Evolutionary conservation across 805 yeast genomes (phyloP), one percentile per base, ranked within the genome.

Genomic region (Starmerella bombicola): DNA sequence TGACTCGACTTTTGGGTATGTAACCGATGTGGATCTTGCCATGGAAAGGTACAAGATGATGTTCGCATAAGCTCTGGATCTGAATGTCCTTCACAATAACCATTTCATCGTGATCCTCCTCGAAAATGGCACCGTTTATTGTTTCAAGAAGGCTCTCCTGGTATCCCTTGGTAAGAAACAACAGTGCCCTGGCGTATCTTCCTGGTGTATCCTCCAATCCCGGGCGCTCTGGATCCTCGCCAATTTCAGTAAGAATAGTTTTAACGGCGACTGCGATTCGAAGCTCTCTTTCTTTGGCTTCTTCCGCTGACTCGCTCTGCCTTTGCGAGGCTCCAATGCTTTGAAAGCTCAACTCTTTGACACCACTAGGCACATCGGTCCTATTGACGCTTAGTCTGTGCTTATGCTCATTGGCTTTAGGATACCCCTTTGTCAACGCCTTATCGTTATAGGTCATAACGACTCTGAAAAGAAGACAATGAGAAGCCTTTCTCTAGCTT

Each of bases 101-200:
- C 97, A 91, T 91, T 58, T 91, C 99, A 60, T 91, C 97, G 58
- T 91, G 98, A 58, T 91, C 94, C 59, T 91, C 97, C 59, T 91
- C 96, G 54, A 91, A 91, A 5, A 91, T 93, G 0, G 98, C 98
- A 46, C 86, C 71, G 54, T 91, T 88, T 55, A 91, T 80, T 21
- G 85, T 95, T 56, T 83, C 94, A 47, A 82, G 71, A 45, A 91
- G 80, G 59, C 85, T 86, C 52, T 86, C 94, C 62, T 88, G 95
- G 57, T 91, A 91, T 18, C 99, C 99, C 58, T 84, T 83, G 17
- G 99, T 91, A 68, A 91, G 84, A 56, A 69, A 88, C 33, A 91
- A 69, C 93, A 91, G 83, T 4, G 99, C 98, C 46, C 93, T 70
- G 0, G 99, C 98, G 60, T 86, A 91, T 49, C 99, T 66, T 55